Base-by-base conservation (phyloP, 1,284 basidiomycete species). In the Fomitiporia mediterranea region DNA sequence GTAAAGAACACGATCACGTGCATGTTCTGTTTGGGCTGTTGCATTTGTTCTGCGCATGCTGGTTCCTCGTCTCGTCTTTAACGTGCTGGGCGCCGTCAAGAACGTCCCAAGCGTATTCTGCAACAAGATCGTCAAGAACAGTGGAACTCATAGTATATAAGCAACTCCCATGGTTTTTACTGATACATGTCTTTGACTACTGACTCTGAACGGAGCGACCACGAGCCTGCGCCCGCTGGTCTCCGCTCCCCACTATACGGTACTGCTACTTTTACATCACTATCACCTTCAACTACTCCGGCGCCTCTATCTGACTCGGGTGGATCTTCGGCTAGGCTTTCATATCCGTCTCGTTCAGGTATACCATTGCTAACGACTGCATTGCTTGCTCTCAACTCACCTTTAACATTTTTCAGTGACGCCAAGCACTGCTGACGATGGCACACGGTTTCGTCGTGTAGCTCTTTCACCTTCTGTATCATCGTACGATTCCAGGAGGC, bases 181-280 rank as follows among this genome's bases (percentile, higher is more conserved):
- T 51, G 40, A 40, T 56, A 27, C 19, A 56, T 56, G 55, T 56
- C 55, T 56, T 27, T 56, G 39, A 51, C 38, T 56, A 56, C 48
- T 43, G 40, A 56, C 48, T 56, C 55, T 51, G 56, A 58, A 17
- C 43, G 51, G 51, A 54, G 56, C 28, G 56, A 54, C 52, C 56
- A 58, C n/a, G 56, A 58, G 27, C 56, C 56, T 19, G 30, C 56
- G 52, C 34, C 38, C 19, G 6, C 51, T 50, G 57, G 57, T 38
- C 57, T 59, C 32, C 57, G 57, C 42, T 79, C 77, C 34, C 77
- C 77, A 15, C 65, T 76, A 2, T 77, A 72, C 59, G 77, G 77
- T 60, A 78, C 78, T 25, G 75, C 77, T 28, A 80, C 77, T 1
- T 80, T 76, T 61, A 74, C 77, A 23, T 73, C 72, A 0, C 66